phyloP scores from a whole-genome alignment of 371 early-diverging fungal species.

The Haplosporangium sp. region DNA sequence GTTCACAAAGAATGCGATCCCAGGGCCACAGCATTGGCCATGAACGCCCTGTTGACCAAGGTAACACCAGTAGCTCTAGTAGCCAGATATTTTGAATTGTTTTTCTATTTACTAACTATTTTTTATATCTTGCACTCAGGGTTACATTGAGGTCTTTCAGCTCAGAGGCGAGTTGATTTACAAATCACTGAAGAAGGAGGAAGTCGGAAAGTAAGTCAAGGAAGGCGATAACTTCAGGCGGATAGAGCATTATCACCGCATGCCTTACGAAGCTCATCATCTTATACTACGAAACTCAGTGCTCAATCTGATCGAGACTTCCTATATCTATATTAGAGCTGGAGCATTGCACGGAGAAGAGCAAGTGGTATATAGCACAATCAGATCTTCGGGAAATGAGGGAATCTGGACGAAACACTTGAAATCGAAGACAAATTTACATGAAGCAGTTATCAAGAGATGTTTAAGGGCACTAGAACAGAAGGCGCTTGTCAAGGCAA shows the following conservation, averaged over 20 bases:
- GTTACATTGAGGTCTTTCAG: conserved; percentile 58
- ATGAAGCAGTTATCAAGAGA: conserved; percentile 84
- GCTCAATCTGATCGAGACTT: conserved; percentile 16
- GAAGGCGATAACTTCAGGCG: neutral
- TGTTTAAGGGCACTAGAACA: conserved; percentile 88
- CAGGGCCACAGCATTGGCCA: conserved; percentile 58
- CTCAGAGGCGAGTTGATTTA: conserved; percentile 55
- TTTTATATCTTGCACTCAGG: conserved; percentile 11
- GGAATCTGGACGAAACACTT: conserved; percentile 94
- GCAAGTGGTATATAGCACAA: conserved; percentile 81
- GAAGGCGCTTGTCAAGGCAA: conserved; percentile 87
- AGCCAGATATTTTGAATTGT: too few species aligned
- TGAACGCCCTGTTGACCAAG: conserved; percentile 66
- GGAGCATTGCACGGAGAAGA: conserved; percentile 58
- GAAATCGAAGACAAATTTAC: conserved; percentile 88
- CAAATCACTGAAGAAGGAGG: conserved; percentile 60
- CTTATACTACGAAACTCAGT: too few species aligned
- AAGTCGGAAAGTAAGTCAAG: conserved; percentile 57
- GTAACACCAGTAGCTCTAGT: conserved; percentile 32
- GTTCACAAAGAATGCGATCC: conserved; percentile 57
- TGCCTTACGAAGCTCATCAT: neutral
- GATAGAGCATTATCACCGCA: too few species aligned
- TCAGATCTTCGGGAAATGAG: conserved; percentile 84
- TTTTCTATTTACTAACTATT: too few species aligned
- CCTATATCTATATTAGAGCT: conserved; percentile 51